Conservation (phyloP, 1,284 basidiomycete species). For the Farysia itapuensis region DNA sequence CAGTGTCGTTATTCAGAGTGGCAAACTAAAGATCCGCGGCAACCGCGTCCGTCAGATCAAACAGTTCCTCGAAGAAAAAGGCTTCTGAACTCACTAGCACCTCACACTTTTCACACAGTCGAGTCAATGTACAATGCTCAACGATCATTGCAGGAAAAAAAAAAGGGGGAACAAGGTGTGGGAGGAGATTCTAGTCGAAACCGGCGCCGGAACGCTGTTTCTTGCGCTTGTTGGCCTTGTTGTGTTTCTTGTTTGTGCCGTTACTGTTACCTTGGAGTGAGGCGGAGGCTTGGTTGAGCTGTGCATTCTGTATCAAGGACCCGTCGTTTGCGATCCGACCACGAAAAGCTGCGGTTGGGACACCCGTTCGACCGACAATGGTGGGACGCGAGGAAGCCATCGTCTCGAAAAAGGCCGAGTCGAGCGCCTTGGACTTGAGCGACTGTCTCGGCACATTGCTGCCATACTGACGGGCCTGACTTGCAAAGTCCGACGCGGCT, state of each 20-base stretch:
- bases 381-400: slow-evolving; percentile 67
- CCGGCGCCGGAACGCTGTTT: slow-evolving; percentile 53
- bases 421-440: slow-evolving; percentile 65
- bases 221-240: slow-evolving; percentile 74
- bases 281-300: slow-evolving; percentile 49
- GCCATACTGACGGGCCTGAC: slow-evolving; percentile 3
- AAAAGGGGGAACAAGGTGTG: too few relatives aligned
- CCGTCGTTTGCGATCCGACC: slow-evolving; percentile 46
- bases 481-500: neutral
- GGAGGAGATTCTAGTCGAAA: slow-evolving; percentile 34
- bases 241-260: slow-evolving; percentile 87
- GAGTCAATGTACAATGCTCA: too few relatives aligned
- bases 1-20: slow-evolving; percentile 6
- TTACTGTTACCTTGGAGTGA: slow-evolving; percentile 15
- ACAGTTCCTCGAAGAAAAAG: slow-evolving; percentile 27
- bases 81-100: slow-evolving; percentile 10
- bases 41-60: slow-evolving; percentile 25
- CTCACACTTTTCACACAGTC: too few relatives aligned
- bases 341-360: slow-evolving; percentile 29
- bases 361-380: slow-evolving; percentile 62
- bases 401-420: slow-evolving; percentile 79
- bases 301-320: slow-evolving; percentile 58
- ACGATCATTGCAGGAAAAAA: too few relatives aligned
- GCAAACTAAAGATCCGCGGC: slow-evolving; percentile 31
- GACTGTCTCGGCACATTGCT: slow-evolving; percentile 6